Evolutionary conservation across 1,284 basidiomycete genomes (phyloP).

Genomic region (Microbotryum lychnidis-dioicae): DNA sequence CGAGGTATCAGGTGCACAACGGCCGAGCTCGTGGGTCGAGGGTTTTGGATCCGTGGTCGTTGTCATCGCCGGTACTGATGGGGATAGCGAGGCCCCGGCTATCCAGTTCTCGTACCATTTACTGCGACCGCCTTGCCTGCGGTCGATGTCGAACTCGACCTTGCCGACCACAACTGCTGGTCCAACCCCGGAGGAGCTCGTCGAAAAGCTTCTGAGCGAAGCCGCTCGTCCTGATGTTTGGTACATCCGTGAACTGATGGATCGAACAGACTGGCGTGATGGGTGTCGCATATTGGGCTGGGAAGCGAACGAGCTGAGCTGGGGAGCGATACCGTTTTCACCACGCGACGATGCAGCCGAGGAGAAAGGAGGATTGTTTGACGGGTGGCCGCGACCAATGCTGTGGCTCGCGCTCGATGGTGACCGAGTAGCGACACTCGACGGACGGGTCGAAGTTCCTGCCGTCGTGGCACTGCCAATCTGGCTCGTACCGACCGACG

Average conservation of each 20-base stretch:
- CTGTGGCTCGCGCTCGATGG: slow-evolving; percentile 37
- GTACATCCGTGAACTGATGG: slow-evolving; percentile 1
- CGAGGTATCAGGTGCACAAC: no score
- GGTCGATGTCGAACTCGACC: slow-evolving; percentile 78
- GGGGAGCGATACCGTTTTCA: background rate
- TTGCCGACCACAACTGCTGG: slow-evolving; percentile 58
- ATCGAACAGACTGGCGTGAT: slow-evolving; percentile 6
- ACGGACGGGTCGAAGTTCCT: slow-evolving; percentile 9
- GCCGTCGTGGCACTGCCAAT: slow-evolving; percentile 13
- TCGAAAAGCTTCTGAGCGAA: slow-evolving; percentile 10
- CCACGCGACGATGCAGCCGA: background rate
- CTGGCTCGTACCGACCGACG: background rate
- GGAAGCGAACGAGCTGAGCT: background rate
- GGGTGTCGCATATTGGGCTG: slow-evolving; percentile 13
- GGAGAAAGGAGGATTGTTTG: slow-evolving; percentile 30
- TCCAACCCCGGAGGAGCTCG: slow-evolving; percentile 11
- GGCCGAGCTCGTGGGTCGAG: no score
- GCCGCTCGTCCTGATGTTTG: background rate
- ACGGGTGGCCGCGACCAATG: slow-evolving; percentile 1
- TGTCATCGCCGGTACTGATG: no score
- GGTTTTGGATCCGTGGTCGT: no score
- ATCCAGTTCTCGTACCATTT: slow-evolving; percentile 75
- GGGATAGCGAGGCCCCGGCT: slow-evolving; percentile 14
- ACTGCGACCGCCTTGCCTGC: slow-evolving; percentile 48
- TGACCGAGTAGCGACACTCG: slow-evolving; percentile 6